Base-by-base conservation (phyloP, 495 filamentous ascomycete species). In the Cudoniella acicularis region DNA sequence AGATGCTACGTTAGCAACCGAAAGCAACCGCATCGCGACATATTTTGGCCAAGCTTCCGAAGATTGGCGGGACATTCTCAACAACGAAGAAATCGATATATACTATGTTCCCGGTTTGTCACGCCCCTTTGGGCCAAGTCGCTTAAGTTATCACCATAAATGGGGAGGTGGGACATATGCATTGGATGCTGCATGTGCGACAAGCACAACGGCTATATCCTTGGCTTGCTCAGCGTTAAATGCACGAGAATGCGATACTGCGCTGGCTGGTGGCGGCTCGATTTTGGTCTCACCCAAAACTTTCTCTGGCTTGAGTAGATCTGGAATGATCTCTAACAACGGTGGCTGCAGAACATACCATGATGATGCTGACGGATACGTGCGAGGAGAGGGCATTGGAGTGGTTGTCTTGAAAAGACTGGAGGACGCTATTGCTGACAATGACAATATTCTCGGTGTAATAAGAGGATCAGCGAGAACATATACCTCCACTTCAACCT, bases 81-180 rank as follows among this genome's bases (percentile, higher is more conserved):
- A 87, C 45, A 87, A 87, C 18, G 85, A 97, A 65, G 89, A 95
- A 58, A 86, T 96, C 59, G 91, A 95, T 70, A 96, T 90, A 0
- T 96, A 96, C 69, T 95, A 86, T 73, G 96, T 95, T 67, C 90
- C 92, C 0, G 92, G 92, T 49, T 90, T 87, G 67, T 87, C 92
- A 16, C 83, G 91, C 43, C 90, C 92, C 11, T 96, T 97, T 59
- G 88, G 87, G 0, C 90, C 92, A 0, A 49, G 81, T 58, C 73
- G 80, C 0, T 65, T 83, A 6, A 76, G 76, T 10, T 76, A 72
- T 23, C 80, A 78, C 63, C 80, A 71, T 52, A 72, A 67, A 68
- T 27, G 81, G 80, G 0, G 71, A 77, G 2, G 45, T 10, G 45
- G 45, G 10, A 77, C 74, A 49, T 69, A 77, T 50, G 73, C 74